Base-by-base conservation (phyloP, 2,329 filamentous ascomycete species). In the Myriosclerotinia duriaeana region DNA sequence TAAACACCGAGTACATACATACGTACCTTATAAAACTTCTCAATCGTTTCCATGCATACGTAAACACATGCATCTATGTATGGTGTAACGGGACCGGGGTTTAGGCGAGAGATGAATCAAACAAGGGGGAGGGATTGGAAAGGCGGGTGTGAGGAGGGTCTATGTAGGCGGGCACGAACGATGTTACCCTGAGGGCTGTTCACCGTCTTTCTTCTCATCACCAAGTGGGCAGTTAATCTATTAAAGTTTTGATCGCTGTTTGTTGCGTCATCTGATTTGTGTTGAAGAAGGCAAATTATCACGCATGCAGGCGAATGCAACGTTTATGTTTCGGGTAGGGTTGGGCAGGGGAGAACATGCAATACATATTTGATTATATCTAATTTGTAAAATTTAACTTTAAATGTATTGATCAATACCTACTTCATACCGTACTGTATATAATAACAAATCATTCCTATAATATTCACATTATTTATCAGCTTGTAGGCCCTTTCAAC, bases 211-310 rank as follows among this genome's bases (percentile, higher is more conserved):
- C 26, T 22, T 17, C 17, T n/a, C 17, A 34, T 34, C 40, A 34
- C 40, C 34, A 15, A 5, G 17, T 30, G 40, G 26, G 14, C 17
- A 46, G 26, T 36, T 34, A 59, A 58, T 59, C 42, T 59, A 59
- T 46, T 59, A 34, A 14, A 46, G 5, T 34, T 46, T 34, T 44
- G 20, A 1, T 22, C 40, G 40, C 22, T n/a, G 5, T 30, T 34
- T 20, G 17, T 46, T 46, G 55, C 55, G 40, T 59, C 55, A 59
- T 59, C 40, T 46, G 17, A 59, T 46, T 44, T 46, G 34, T 59
- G 17, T 30, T 46, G 22, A 2, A n/a, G 34, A 59, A 40, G 26
- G 42, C 1, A 48, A 60, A 14, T 44, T 14, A 11, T 12, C 56
- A 36, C 36, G 36, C n/a, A 56, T 20, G 20, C 20, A 6, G 5